These are phyloP conservation scores for Hemisphaericaspora xylofermentans DNA, from an alignment of 1,139 yeast genomes.

Conservation along the genomic window DNA sequence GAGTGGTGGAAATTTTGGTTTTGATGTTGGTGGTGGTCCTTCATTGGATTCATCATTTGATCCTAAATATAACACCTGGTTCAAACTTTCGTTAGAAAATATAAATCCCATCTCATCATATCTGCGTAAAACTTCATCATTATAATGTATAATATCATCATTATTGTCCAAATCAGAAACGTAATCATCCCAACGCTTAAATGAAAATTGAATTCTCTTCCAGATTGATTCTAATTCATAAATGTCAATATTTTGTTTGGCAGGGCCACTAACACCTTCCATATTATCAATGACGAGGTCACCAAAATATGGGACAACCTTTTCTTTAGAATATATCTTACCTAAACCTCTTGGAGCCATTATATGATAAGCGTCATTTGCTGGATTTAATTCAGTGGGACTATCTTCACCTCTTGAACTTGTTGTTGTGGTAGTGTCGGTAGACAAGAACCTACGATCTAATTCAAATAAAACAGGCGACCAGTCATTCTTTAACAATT, in stretches of 20 bases:
- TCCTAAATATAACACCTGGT: slow-evolving; percentile 46
- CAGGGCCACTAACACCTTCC: neutral
- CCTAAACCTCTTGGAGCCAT: slow-evolving; percentile 92
- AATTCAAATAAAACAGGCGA: slow-evolving; percentile 90
- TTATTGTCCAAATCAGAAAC: slow-evolving; percentile 40
- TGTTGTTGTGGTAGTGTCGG: slow-evolving; percentile 24
- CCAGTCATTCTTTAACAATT: slow-evolving; percentile 79
- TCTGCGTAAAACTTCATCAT: slow-evolving; percentile 43
- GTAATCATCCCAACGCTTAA: slow-evolving; percentile 80
- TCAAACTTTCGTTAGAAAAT: slow-evolving; percentile 46
- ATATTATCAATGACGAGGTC: slow-evolving; percentile 49
- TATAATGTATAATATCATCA: slow-evolving; percentile 40
- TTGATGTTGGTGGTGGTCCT: neutral
- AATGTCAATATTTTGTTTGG: slow-evolving; percentile 29
- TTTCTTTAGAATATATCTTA: slow-evolving; percentile 67
- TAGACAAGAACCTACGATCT: slow-evolving; percentile 66
- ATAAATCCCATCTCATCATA: slow-evolving; percentile 49
- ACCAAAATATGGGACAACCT: slow-evolving; percentile 89
- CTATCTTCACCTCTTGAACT: slow-evolving; percentile 15
- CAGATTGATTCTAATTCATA: slow-evolving; percentile 65
- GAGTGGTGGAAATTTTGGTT: neutral
- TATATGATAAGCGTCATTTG: slow-evolving; percentile 61
- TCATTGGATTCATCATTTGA: slow-evolving; percentile 29
- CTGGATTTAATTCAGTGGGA: slow-evolving; percentile 11
- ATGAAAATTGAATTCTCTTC: slow-evolving; percentile 69